Conservation (phyloP, 352 stramenopile genomes). For the Globisporangium takayamanum region DNA sequence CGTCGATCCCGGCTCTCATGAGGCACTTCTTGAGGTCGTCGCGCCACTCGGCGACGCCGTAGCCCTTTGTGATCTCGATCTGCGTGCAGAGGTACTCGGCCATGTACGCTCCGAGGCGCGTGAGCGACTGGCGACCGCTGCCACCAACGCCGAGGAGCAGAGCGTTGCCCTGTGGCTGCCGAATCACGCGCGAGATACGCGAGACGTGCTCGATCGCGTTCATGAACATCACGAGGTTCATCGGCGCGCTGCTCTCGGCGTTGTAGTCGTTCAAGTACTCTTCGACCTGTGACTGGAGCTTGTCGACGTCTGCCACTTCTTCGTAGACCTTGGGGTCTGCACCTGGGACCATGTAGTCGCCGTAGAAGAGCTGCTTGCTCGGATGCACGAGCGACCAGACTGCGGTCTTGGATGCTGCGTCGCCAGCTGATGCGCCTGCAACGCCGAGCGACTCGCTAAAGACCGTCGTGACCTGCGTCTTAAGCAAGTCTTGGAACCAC, state of each 20-base stretch:
- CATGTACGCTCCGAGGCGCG: conserved; percentile 89
- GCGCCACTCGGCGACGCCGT: conserved; percentile 89
- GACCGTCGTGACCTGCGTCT: conserved; percentile 40
- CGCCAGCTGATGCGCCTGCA: conserved; percentile 4
- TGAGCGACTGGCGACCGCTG: conserved; percentile 89
- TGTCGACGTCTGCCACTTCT: conserved; percentile 85
- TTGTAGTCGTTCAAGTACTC: conserved; percentile 89
- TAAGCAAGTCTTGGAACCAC: conserved; percentile 73
- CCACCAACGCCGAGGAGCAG: conserved; percentile 92
- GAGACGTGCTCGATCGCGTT: conserved; percentile 87
- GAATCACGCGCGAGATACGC: conserved; percentile 73
- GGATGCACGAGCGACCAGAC: conserved; percentile 66
- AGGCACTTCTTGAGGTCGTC: conserved; percentile 92
- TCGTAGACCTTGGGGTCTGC: conserved; percentile 90
- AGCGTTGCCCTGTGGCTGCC: conserved; percentile 85
- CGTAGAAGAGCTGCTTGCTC: conserved; percentile 72
- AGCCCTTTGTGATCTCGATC: conserved; percentile 94
- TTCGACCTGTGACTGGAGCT: conserved; percentile 69
- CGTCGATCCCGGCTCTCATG: conserved; percentile 89
- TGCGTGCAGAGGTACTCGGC: conserved; percentile 90
- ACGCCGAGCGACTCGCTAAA: conserved; percentile 48
- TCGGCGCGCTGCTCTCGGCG: conserved; percentile 76
- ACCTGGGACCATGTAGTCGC: conserved; percentile 91
- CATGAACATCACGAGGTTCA: conserved; percentile 88
- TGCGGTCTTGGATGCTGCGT: conserved; percentile 23